Evolutionary conservation across 345 rosid genomes (phyloP).

Genomic region (Aethionema arabicum): DNA sequence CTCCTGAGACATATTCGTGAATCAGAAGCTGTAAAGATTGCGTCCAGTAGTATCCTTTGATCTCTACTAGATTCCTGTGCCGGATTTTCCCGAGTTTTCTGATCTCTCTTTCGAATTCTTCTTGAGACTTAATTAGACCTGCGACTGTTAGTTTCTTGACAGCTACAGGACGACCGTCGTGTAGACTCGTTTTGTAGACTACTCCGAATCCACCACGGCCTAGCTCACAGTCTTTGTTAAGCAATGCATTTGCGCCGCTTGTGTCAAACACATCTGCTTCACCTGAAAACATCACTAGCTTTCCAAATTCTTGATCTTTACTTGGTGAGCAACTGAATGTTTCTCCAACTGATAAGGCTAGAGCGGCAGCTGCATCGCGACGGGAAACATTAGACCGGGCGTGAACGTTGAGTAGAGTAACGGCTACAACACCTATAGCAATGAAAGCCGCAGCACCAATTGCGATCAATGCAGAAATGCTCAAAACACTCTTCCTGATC

Average conservation of each 20-base stretch:
- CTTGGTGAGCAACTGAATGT: conserved; percentile 79
- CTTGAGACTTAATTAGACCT: conserved; percentile 84
- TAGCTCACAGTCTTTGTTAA: conserved; percentile 91
- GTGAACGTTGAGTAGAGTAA: conserved; percentile 79
- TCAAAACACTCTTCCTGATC: conserved; percentile 66
- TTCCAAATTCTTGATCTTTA: conserved; percentile 82
- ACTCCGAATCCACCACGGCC: conserved; percentile 99
- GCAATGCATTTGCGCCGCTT: conserved; percentile 76
- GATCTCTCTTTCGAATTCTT: conserved; percentile 83
- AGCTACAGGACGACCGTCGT: conserved; percentile 80
- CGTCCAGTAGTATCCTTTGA: conserved; percentile 96
- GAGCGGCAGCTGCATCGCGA: conserved; percentile 53
- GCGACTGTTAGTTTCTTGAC: conserved; percentile 89
- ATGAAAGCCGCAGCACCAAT: conserved; percentile 93
- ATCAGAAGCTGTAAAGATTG: conserved; percentile 83
- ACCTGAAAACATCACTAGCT: conserved; percentile 94
- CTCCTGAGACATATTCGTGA: conserved; percentile 66
- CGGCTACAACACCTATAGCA: conserved; percentile 76
- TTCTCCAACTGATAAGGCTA: conserved; percentile 60
- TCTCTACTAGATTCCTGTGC: conserved; percentile 71
- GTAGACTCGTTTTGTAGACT: conserved; percentile 73
- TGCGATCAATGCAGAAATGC: conserved; percentile 90
- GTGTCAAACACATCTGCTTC: conserved; percentile 77
- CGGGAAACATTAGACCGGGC: conserved; percentile 61
- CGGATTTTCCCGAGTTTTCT: conserved; percentile 69